A percentile compares a stretch with the other conserved stretches of the same genome.
phyloP scores from a whole-genome alignment of 2,329 filamentous ascomycete genomes.

The Bipolaris gigantea region DNA sequence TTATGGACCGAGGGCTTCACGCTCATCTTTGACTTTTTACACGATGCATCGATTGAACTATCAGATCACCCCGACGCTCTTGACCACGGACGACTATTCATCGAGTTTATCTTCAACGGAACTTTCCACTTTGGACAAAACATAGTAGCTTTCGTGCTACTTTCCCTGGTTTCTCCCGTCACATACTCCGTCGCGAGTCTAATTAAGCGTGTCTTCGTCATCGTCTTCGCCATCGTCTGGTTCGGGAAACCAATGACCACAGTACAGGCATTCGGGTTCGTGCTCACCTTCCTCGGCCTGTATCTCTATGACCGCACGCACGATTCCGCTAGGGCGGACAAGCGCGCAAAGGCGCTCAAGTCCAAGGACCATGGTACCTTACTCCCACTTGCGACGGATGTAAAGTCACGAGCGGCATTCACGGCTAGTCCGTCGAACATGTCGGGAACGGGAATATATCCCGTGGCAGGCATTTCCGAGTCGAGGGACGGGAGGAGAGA shows the following conservation, averaged over 20 bases:
- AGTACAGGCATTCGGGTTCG: constrained; percentile 82
- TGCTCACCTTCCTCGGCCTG: constrained; percentile 84
- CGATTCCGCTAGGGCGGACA: constrained; percentile 84
- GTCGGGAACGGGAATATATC: constrained; percentile 39
- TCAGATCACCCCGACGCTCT: constrained; percentile 74
- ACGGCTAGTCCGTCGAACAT: constrained; percentile 48
- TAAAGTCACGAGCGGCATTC: constrained; percentile 28
- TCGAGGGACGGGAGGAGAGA: constrained; percentile 58
- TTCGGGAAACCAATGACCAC: constrained; percentile 87
- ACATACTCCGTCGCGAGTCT: constrained; percentile 95
- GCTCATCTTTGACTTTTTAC: constrained; percentile 75
- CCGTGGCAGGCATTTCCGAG: constrained; percentile 28
- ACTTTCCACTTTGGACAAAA: constrained; percentile 96
- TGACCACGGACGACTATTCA: constrained; percentile 61
- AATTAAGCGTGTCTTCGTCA: constrained; percentile 97
- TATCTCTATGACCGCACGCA: constrained; percentile 95
- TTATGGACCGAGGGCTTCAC: constrained; percentile 84
- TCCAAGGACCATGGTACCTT: constrained; percentile 65
- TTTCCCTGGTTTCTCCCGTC: constrained; percentile 92
- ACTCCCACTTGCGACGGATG: constrained; percentile 62
- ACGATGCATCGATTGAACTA: constrained; percentile 77
- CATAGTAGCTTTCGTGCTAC: constrained; percentile 87
- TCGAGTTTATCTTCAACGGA: constrained; percentile 98
- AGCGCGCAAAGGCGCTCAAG: constrained; percentile 66
- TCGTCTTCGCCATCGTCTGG: constrained; percentile 93